Base-by-base conservation (phyloP, 2,329 filamentous ascomycete genomes). In the Orbilia brochopaga region DNA sequence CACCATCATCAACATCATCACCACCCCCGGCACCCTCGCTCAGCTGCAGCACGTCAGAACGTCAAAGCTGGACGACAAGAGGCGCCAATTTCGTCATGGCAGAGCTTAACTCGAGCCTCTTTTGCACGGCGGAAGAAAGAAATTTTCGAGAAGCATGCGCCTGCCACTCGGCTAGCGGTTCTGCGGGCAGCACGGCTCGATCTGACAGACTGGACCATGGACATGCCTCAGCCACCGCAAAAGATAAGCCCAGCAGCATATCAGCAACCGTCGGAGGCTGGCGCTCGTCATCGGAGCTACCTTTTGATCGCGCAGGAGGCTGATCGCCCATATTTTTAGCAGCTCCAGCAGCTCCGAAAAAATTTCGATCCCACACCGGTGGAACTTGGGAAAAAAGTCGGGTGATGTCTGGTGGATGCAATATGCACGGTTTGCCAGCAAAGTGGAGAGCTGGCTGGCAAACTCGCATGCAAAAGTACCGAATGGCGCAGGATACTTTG, bases 261-360 rank as follows among this genome's bases (percentile, higher is more conserved):
- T 48, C 44, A 48, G 19, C 44, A 48, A 48, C 44, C 44, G 44
- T 48, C 44, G 44, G 44, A 42, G 44, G 44, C 44, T 48, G 44
- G 44, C 44, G 44, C 44, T 48, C n/a, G 11, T 17, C 19, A 63
- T 63, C 65, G 65, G 53, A 58, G 50, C 58, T 61, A 54, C 35
- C 40, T 35, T 67, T 32, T 42, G 17, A 62, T 61, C 46, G 42
- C 52, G 46, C 35, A 53, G 66, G 66, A 70, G 66, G 66, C 66
- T 70, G 67, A 65, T 65, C 64, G 59, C 54, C 60, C 56, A 59
- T 63, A 70, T 70, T 70, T 64, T 70, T 70, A 70, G 66, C 66
- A 51, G 58, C 55, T 63, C 58, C 50, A 53, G 44, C 54, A 70
- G 44, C 44, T 19, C n/a, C 15, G 15, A 21, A 48, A 48, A 48